These are phyloP conservation scores for Cyberlindnera samutprakarnensis DNA, from an alignment of 805 yeast species.

Conservation along the genomic window DNA sequence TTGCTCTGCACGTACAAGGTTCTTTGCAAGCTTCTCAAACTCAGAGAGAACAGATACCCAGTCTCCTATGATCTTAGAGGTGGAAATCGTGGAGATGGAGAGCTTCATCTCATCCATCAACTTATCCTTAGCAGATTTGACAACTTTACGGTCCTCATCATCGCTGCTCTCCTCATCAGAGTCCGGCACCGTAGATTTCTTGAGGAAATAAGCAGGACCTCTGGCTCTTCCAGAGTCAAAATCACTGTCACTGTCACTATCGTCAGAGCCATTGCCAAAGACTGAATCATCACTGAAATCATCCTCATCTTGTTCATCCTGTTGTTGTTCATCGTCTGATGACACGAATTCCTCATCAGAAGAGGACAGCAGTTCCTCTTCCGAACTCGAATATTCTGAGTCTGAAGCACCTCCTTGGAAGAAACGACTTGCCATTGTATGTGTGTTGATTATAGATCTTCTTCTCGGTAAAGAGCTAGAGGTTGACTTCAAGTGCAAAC, in stretches of 20 bases:
- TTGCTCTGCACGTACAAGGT: conserved; percentile 62
- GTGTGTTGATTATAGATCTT: no score
- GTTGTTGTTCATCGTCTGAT: conserved; percentile 24
- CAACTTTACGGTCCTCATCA: conserved; percentile 73
- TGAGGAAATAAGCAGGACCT: conserved; percentile 39
- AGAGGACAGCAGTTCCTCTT: conserved; percentile 36
- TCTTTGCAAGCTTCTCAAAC: conserved; percentile 70
- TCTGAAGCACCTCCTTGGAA: conserved; percentile 50
- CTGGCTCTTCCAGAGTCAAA: conserved; percentile 32
- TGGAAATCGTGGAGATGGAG: conserved; percentile 58
- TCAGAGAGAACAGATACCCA: conserved; percentile 73
- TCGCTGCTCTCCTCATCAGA: conserved; percentile 46
- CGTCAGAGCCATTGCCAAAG: conserved; percentile 30
- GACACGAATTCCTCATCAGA: conserved; percentile 29
- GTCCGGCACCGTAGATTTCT: conserved; percentile 29
- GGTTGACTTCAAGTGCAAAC: no score
- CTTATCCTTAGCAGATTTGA: conserved; percentile 91
- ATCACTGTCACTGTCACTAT: conserved; percentile 34
- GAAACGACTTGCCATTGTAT: conserved; percentile 77
- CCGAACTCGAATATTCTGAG: conserved; percentile 36
- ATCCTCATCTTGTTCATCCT: conserved; percentile 21
- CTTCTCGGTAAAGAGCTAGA: no score
- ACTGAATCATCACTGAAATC: conserved; percentile 25
- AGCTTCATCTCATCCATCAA: conserved; percentile 78
- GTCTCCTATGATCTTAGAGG: conserved; percentile 60